phyloP scores from a whole-genome alignment of 768 basidiomycete genomes.

The Lactarius pseudohatsudake region DNA sequence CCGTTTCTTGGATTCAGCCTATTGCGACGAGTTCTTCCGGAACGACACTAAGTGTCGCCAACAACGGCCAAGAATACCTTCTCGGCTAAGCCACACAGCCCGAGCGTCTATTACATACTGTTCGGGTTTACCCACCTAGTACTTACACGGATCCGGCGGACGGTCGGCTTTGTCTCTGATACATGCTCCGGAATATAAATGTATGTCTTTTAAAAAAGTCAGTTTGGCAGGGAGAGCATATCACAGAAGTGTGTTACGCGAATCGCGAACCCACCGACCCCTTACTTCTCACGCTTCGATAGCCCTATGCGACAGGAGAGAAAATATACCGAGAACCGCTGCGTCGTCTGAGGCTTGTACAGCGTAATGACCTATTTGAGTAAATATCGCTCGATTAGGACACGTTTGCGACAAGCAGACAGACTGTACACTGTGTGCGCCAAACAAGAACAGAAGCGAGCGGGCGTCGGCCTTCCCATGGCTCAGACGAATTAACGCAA shows the following conservation, averaged over 20 bases:
- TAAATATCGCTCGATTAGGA: not conserved
- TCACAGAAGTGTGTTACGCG: not conserved
- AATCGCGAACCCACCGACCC: not conserved
- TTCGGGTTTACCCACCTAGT: no score
- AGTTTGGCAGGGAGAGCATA: not conserved
- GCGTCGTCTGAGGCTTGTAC: not conserved
- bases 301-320: not conserved
- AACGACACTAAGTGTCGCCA: no score
- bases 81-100: no score
- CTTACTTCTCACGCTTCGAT: not conserved
- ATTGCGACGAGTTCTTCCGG: no score
- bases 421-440: not conserved
- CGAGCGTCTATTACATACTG: no score
- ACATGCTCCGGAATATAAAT: no score
- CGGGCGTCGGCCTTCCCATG: not conserved
- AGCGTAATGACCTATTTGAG: not conserved
- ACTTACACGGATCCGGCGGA: no score
- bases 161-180: not conserved
- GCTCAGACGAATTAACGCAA: not conserved
- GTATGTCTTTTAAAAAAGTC: no score
- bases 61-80: no score
- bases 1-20: not conserved
- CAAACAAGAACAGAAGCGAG: slow-evolving; percentile 1
- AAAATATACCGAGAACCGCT: not conserved
- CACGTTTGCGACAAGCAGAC: not conserved